Conservation (phyloP, 345 rosid species). For the Noccaea caerulescens region DNA sequence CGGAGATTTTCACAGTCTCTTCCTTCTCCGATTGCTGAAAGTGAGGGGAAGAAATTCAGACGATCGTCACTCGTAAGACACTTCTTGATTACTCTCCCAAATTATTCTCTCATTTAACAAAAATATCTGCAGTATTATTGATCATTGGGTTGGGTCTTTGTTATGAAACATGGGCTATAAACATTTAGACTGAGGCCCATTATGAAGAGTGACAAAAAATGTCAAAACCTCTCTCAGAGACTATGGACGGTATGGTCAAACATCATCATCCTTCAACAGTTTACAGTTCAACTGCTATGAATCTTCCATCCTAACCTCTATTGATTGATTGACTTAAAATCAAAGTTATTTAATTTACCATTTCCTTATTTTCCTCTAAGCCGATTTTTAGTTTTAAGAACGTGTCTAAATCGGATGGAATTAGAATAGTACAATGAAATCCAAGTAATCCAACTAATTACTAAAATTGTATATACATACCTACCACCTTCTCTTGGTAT, state of each 20-base stretch:
- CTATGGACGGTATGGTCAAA: slow-evolving; percentile 15
- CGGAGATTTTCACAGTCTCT: not conserved
- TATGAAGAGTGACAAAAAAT: not conserved
- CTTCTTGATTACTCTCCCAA: slow-evolving; percentile 12
- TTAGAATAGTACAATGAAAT: not conserved
- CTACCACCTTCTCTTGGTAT: not conserved
- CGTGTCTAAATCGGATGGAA: not conserved
- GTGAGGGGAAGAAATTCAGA: slow-evolving; percentile 18
- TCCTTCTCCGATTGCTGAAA: slow-evolving; percentile 11
- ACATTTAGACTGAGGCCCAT: slow-evolving; percentile 13
- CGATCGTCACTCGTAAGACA: slow-evolving; percentile 4
- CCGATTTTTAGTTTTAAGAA: not conserved
- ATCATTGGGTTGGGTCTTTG: slow-evolving; percentile 28
- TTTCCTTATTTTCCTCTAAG: slow-evolving; percentile 3
- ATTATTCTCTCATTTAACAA: not conserved
- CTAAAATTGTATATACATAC: not conserved
- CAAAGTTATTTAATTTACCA: slow-evolving; percentile 20
- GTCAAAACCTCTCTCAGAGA: slow-evolving; percentile 11
- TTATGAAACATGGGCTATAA: not conserved
- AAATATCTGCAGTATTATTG: not conserved
- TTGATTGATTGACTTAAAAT: slow-evolving; percentile 39
- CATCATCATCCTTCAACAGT: slow-evolving; percentile 21
- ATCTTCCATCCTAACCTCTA: slow-evolving; percentile 33
- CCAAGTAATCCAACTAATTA: not conserved
- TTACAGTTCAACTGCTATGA: slow-evolving; percentile 14